Conservation (phyloP, 2,329 filamentous ascomycete species). For the Alternaria angustiovoidea region DNA sequence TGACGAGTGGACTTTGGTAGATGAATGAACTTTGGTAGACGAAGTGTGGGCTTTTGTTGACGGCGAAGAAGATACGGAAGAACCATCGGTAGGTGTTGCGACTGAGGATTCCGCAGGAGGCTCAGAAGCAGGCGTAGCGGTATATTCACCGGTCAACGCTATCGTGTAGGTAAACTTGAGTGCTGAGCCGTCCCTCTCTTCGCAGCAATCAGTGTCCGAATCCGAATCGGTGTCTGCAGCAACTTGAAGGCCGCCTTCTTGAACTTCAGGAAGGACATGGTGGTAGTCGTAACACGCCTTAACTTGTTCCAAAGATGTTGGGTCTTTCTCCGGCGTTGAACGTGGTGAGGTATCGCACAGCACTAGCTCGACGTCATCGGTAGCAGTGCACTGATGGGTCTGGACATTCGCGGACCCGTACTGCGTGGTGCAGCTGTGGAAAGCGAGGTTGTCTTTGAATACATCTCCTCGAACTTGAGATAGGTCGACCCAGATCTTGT, state of each 20-base stretch:
- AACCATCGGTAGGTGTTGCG: not conserved
- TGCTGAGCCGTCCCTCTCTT: not conserved
- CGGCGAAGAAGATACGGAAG: not conserved
- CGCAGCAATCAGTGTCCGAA: not conserved
- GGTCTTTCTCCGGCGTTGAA: constrained; percentile 11
- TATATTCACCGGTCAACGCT: not conserved
- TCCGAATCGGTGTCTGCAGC: not conserved
- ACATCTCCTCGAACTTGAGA: constrained; percentile 22
- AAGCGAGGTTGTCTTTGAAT: constrained; percentile 19
- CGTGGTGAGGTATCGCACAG: constrained; percentile 31
- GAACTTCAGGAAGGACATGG: not conserved
- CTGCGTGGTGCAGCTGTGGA: constrained; percentile 29
- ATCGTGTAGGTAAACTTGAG: constrained; percentile 1
- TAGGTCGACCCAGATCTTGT: constrained; percentile 32
- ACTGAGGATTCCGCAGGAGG: not conserved
- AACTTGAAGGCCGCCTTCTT: not conserved
- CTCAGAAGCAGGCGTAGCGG: not conserved
- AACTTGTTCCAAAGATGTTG: constrained; percentile 17
- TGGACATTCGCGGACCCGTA: constrained; percentile 19
- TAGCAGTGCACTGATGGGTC: constrained; percentile 26
- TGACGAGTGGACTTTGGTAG: not conserved
- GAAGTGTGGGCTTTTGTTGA: not conserved
- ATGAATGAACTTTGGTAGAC: not conserved
- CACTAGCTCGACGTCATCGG: constrained; percentile 37
- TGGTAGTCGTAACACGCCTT: constrained; percentile 21